Conservation (phyloP, 345 rosid species). For the Populus pruinosa region DNA sequence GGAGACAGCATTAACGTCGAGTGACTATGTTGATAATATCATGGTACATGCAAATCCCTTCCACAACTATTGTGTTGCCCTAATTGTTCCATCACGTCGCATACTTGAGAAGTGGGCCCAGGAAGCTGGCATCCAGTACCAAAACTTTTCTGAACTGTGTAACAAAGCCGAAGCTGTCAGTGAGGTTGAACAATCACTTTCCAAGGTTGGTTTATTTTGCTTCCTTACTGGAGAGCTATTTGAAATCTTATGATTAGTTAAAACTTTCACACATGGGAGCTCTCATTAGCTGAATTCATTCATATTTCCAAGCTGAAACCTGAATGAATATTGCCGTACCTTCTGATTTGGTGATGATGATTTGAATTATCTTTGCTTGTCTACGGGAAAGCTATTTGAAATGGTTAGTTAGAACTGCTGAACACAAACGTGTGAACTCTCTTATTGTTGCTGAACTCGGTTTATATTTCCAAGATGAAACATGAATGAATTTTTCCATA, state of each 20-base stretch:
- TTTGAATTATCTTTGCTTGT: not conserved
- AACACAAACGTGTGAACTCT: not conserved
- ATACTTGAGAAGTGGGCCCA: constrained; percentile 70
- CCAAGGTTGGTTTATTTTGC: constrained; percentile 43
- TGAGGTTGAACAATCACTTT: constrained; percentile 65
- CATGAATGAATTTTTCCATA: not conserved
- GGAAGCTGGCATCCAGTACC: constrained; percentile 46
- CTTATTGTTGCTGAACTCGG: too few relatives aligned
- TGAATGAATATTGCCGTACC: not conserved
- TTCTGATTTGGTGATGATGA: not conserved
- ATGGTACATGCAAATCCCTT: constrained; percentile 80
- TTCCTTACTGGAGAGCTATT: not conserved
- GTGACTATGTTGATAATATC: constrained; percentile 60
- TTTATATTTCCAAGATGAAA: not conserved
- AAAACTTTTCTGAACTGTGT: constrained; percentile 55
- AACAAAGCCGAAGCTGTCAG: constrained; percentile 49
- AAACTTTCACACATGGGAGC: not conserved
- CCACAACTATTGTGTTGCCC: constrained; percentile 68
- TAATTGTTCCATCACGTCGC: constrained; percentile 59
- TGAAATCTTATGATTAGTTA: not conserved
- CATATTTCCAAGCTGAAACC: not conserved
- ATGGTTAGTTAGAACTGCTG: not conserved
- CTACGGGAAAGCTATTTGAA: too few relatives aligned
- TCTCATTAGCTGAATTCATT: too few relatives aligned
- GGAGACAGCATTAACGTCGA: constrained; percentile 58